phyloP scores from a whole-genome alignment of 2,329 filamentous ascomycete species.

The Mycosphaerelloides madeirae region DNA sequence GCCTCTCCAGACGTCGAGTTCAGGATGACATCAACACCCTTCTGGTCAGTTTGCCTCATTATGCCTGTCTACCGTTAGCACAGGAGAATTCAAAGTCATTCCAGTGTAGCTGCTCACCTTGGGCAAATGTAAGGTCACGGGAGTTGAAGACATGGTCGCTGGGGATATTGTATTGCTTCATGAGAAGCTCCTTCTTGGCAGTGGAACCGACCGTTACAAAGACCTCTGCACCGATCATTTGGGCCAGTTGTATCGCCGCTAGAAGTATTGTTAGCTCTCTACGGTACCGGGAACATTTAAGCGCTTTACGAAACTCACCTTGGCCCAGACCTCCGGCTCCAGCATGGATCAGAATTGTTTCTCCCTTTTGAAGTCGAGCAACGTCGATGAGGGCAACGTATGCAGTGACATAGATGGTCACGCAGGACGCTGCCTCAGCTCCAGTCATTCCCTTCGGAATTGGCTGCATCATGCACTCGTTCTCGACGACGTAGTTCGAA shows the following conservation, averaged over 20 bases:
- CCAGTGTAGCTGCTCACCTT: neutral
- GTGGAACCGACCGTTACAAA: slow-evolving; percentile 25
- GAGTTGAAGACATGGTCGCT: slow-evolving; percentile 29
- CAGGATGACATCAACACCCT: slow-evolving; percentile 36
- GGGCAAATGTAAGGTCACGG: slow-evolving; percentile 25
- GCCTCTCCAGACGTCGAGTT: slow-evolving; percentile 28
- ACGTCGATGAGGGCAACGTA: slow-evolving; percentile 29
- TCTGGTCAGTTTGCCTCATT: slow-evolving; percentile 22
- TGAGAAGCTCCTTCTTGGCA: slow-evolving; percentile 22
- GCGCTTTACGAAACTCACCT: too few relatives aligned
- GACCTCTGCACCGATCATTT: slow-evolving; percentile 24
- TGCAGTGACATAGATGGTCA: slow-evolving; percentile 23
- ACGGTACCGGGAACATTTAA: too few relatives aligned
- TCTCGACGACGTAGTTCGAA: slow-evolving; percentile 7
- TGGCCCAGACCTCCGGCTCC: slow-evolving; percentile 20
- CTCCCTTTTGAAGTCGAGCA: slow-evolving; percentile 17
- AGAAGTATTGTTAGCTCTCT: too few relatives aligned
- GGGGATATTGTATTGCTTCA: slow-evolving; percentile 20
- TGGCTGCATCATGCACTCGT: slow-evolving; percentile 2
- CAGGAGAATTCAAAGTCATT: neutral
- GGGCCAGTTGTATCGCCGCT: slow-evolving; percentile 25
- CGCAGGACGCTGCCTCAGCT: slow-evolving; percentile 22
- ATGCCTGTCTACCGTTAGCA: slow-evolving; percentile 15
- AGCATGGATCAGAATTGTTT: slow-evolving; percentile 34
- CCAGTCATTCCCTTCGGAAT: slow-evolving; percentile 20